phyloP scores from a whole-genome alignment of 1,139 yeast species.

The Debaryomycetaceae sp. region DNA sequence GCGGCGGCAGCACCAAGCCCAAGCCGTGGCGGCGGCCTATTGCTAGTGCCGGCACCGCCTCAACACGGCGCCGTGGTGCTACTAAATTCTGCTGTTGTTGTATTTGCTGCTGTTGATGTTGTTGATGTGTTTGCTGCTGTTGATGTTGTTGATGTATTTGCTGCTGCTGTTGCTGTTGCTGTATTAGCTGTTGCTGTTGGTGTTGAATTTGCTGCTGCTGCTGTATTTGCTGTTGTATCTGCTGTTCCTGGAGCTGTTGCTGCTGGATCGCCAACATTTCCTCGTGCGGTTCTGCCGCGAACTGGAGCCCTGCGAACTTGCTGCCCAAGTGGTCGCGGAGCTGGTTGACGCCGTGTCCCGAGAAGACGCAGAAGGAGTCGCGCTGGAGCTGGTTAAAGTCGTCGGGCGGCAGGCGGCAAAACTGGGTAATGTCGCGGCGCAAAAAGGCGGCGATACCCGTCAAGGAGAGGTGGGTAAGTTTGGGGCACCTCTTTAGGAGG shows the following conservation, averaged over 20 bases:
- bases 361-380: conserved; percentile 82
- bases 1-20: conserved; percentile 11
- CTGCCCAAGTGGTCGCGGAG: conserved; percentile 51
- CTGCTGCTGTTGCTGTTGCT: no score
- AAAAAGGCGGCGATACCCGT: conserved; percentile 89
- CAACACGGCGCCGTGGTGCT: conserved; percentile 5
- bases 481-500: conserved; percentile 71
- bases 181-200: conserved; percentile 23
- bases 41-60: no score
- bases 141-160: no score
- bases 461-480: conserved; percentile 73
- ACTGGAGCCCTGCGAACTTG: conserved; percentile 34
- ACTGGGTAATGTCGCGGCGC: conserved; percentile 73
- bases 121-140: no score
- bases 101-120: no score
- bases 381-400: conserved; percentile 87
- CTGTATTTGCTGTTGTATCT: no score
- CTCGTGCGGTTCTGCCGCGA: conserved; percentile 18
- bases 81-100: no score
- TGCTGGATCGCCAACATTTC: conserved; percentile 9
- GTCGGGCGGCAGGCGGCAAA: conserved; percentile 90
- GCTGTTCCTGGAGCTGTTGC: conserved; percentile 14
- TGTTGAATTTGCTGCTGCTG: no score
- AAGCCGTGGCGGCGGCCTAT: conserved; percentile 24
- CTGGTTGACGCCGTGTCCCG: conserved; percentile 77